Percentiles rank a stretch among this genome's conserved stretches.
phyloP scores from a whole-genome alignment of 495 filamentous ascomycete species.

The Penicillium roqueforti region DNA sequence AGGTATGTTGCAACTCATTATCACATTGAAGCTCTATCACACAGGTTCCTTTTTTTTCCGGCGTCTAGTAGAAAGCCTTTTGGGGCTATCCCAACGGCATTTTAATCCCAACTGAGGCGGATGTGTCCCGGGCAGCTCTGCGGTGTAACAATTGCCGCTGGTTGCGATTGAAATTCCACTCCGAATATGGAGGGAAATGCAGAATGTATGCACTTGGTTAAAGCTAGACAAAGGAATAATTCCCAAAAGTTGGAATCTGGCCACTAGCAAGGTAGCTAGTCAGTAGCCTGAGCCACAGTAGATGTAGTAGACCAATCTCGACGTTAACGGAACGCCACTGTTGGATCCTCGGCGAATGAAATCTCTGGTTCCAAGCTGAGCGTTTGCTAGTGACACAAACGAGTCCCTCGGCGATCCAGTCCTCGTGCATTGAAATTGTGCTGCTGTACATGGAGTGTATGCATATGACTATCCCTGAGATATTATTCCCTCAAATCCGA shows the following conservation, averaged over 20 bases:
- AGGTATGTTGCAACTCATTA: neutral
- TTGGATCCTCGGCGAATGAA: neutral
- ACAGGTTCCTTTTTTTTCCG: neutral
- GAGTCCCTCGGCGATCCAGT: neutral
- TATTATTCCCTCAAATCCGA: neutral
- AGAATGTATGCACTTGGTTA: neutral
- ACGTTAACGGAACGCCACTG: neutral
- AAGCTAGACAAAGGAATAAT: neutral
- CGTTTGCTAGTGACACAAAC: constrained; percentile 2
- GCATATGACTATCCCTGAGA: neutral
- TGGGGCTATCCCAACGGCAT: constrained; percentile 12
- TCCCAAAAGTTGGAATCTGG: neutral
- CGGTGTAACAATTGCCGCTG: constrained; percentile 13
- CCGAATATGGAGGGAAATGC: neutral
- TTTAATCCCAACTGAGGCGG: constrained; percentile 8
- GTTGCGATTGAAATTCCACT: constrained; percentile 5
- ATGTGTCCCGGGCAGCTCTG: constrained; percentile 14
- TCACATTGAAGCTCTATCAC: neutral
- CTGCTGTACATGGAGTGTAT: neutral
- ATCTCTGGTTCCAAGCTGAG: neutral
- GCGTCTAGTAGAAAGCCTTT: neutral
- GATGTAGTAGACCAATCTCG: neutral
- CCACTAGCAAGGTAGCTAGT: neutral
- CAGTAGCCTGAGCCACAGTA: neutral
- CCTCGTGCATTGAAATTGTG: neutral